A percentile compares a stretch with the other conserved stretches of the same genome.
These are phyloP conservation scores for Chaetothyriales sp. DNA, from an alignment of 2,329 filamentous ascomycete genomes.

Conservation along the genomic window DNA sequence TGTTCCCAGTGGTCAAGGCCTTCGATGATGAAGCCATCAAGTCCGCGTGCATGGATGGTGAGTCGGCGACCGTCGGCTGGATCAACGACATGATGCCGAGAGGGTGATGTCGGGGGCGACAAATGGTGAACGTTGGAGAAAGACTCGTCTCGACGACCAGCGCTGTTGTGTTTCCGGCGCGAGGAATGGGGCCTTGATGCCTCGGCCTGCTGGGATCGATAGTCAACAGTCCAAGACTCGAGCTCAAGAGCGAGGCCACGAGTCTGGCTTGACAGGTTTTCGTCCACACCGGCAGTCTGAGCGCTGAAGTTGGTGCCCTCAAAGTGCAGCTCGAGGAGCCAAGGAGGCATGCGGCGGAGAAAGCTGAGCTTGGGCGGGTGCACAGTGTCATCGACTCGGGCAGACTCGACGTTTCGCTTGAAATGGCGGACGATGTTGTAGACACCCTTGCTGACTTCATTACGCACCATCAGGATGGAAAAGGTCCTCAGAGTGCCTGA, in stretches of 20 bases:
- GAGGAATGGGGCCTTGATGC: constrained; percentile 37
- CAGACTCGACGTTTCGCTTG: constrained; percentile 37
- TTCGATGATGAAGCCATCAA: constrained; percentile 86
- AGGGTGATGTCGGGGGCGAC: constrained; percentile 33
- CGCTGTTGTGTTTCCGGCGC: constrained; percentile 61
- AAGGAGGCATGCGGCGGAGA: constrained; percentile 61
- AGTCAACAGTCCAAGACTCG: constrained; percentile 76
- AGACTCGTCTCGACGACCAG: constrained; percentile 51
- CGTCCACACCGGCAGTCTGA: constrained; percentile 78
- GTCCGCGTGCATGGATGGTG: constrained; percentile 61
- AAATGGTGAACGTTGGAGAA: constrained; percentile 40
- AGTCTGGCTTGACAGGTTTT: constrained; percentile 64
- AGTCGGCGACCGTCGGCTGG: constrained; percentile 60
- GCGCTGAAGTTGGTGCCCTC: constrained; percentile 80
- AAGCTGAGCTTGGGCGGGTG: constrained; percentile 37
- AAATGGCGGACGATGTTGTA: constrained; percentile 82
- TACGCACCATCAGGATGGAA: constrained; percentile 73
- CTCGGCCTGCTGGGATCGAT: constrained; percentile 66
- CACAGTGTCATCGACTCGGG: constrained; percentile 32
- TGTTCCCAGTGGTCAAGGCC: constrained; percentile 67
- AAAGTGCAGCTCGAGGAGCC: constrained; percentile 70
- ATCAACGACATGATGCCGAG: constrained; percentile 30
- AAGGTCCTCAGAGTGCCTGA: constrained; percentile 73
- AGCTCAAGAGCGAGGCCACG: constrained; percentile 74
- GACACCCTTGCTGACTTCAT: constrained; percentile 83